Evolutionary conservation across 192 early-diverging fungal genomes (phyloP).

Genomic region (Paraglomus occultum): DNA sequence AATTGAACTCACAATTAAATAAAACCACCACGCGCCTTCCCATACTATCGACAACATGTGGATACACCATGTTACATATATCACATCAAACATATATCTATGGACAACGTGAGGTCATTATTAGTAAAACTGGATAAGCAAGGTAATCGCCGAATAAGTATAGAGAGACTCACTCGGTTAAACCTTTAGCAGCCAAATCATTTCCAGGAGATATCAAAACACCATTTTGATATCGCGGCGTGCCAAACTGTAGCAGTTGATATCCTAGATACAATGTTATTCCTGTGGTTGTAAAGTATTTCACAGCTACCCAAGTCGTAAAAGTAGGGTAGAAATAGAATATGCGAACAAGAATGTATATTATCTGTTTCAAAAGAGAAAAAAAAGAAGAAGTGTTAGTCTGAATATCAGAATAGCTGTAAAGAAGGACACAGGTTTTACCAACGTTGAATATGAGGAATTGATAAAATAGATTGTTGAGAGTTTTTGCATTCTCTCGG

Average conservation of each 20-base stretch:
- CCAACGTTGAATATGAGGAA: constrained; percentile 3
- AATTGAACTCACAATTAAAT: neutral
- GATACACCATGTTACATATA: neutral
- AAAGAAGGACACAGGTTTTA: neutral
- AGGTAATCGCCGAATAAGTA: neutral
- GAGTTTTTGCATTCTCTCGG: constrained; percentile 1
- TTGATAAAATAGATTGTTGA: neutral
- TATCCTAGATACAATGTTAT: neutral
- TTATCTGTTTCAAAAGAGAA: neutral
- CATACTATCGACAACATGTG: neutral
- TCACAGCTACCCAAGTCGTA: neutral
- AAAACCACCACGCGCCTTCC: constrained; percentile 7
- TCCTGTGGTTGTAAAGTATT: neutral
- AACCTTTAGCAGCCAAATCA: constrained; percentile 5
- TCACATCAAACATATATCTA: constrained; percentile 16
- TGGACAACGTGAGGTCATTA: neutral
- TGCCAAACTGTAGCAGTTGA: neutral
- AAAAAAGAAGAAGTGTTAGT: neutral
- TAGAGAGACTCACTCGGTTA: neutral
- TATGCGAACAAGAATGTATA: constrained; percentile 1
- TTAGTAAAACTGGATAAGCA: neutral
- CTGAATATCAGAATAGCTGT: neutral
- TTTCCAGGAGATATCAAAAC: neutral
- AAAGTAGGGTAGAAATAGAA: constrained; percentile 1
- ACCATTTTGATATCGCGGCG: constrained; percentile 6